These are phyloP conservation scores for Gossypium schwendimanii DNA, from an alignment of 441 rosid species.

Conservation along the genomic window DNA sequence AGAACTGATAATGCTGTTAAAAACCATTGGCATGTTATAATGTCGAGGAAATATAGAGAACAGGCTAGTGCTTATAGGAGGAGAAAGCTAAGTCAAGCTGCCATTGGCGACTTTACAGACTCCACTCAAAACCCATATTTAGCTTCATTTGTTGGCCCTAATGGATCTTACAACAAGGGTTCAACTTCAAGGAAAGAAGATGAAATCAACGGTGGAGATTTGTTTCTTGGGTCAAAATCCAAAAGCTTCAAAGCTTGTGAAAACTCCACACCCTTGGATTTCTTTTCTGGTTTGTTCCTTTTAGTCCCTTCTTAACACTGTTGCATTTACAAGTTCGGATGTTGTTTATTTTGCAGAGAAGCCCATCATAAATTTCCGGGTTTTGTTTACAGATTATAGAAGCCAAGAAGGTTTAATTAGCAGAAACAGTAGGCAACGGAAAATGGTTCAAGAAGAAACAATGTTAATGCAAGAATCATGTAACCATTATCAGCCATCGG, in stretches of 20 bases:
- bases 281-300: conserved; percentile 35
- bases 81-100: conserved; percentile 28
- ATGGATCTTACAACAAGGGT: neutral
- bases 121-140: conserved; percentile 9
- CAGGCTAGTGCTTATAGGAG: conserved; percentile 40
- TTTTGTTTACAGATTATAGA: conserved; percentile 18
- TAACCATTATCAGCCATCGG: conserved; percentile 13
- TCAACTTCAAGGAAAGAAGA: neutral
- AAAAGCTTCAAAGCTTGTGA: conserved; percentile 6
- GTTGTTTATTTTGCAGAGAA: too few relatives aligned
- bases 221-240: conserved; percentile 20
- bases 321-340: neutral
- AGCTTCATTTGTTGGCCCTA: neutral
- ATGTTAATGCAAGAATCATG: conserved; percentile 21
- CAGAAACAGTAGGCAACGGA: conserved; percentile 9
- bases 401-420: conserved; percentile 8
- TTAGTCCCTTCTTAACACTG: conserved; percentile 1
- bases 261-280: conserved; percentile 29
- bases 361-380: too few relatives aligned
- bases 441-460: neutral
- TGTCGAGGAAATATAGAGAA: conserved; percentile 55
- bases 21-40: conserved; percentile 68
- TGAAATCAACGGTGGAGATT: conserved; percentile 9
- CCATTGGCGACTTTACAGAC: conserved; percentile 7
- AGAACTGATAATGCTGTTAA: conserved; percentile 68